Percentiles rank a stretch among this genome's conserved stretches.
phyloP scores from a whole-genome alignment of 345 rosid species.

The Hibiscus mutabilis region DNA sequence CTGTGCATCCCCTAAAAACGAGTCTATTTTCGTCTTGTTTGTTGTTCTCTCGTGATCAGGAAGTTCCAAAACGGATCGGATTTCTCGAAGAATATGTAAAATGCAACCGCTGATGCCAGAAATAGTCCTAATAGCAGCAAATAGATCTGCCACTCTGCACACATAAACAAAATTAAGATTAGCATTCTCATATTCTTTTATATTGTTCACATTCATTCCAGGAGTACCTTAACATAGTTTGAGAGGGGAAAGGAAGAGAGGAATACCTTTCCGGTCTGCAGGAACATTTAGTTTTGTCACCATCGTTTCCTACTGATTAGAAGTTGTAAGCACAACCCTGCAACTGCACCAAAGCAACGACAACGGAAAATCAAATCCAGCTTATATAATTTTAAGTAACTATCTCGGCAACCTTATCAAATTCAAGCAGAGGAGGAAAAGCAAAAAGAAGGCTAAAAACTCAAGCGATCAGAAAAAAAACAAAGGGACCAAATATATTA shows the following conservation, averaged over 20 bases:
- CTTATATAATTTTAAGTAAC: no score
- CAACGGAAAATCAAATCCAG: no score
- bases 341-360: slow-evolving; percentile 26
- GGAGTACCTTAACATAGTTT: no score
- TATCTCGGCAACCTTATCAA: no score
- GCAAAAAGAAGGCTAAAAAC: no score
- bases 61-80: slow-evolving; percentile 84
- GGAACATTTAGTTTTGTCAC: slow-evolving; percentile 83
- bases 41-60: slow-evolving; percentile 40
- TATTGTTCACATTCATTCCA: not conserved
- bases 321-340: slow-evolving; percentile 78
- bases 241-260: slow-evolving; percentile 14
- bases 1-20: slow-evolving; percentile 46
- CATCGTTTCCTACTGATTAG: slow-evolving; percentile 72
- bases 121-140: slow-evolving; percentile 65
- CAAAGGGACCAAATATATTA: no score
- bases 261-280: slow-evolving; percentile 86
- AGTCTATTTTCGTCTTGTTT: slow-evolving; percentile 39
- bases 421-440: no score
- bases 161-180: not conserved
- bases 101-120: slow-evolving; percentile 66
- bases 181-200: not conserved
- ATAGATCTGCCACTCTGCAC: slow-evolving; percentile 95
- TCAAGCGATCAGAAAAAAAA: no score
- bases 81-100: slow-evolving; percentile 74